These are phyloP conservation scores for Ormosia semicastrata DNA, from an alignment of 306 rosid genomes.

Conservation along the genomic window DNA sequence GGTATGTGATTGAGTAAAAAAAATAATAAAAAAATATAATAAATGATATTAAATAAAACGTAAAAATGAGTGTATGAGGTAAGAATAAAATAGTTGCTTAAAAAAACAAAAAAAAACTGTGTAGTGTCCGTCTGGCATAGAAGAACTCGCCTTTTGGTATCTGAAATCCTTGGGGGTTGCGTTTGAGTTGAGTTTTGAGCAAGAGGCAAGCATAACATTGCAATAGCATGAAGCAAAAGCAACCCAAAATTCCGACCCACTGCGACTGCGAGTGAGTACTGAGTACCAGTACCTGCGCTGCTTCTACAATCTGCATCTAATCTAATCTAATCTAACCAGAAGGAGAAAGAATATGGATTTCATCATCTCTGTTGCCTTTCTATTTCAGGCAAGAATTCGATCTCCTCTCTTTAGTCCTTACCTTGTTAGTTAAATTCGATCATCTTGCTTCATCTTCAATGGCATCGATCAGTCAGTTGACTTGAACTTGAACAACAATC, in stretches of 20 bases:
- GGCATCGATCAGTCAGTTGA: neutral
- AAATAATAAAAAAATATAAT: too few species aligned
- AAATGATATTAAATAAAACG: too few species aligned
- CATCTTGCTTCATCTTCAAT: neutral
- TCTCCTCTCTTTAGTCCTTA: neutral
- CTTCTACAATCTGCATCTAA: neutral
- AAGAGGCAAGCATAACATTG: neutral
- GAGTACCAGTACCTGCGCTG: neutral
- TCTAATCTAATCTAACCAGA: neutral
- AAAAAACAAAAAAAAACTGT: too few species aligned
- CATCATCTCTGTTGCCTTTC: slow-evolving; percentile 29
- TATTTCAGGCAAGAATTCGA: slow-evolving; percentile 49
- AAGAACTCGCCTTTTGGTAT: neutral
- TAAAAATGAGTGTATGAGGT: too few species aligned
- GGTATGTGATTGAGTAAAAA: too few species aligned
- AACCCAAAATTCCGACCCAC: neutral
- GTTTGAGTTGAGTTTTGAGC: neutral
- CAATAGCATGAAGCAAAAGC: neutral
- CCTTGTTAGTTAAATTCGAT: neutral
- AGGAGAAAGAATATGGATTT: neutral
- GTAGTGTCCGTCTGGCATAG: neutral
- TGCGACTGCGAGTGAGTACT: neutral
- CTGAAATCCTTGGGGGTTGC: neutral
- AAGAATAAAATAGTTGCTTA: too few species aligned
- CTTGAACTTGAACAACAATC: neutral